Percentiles rank a stretch among this genome's conserved stretches.
Conservation (phyloP, 257 asterid genomes). For the Penstemon newberryi region DNA sequence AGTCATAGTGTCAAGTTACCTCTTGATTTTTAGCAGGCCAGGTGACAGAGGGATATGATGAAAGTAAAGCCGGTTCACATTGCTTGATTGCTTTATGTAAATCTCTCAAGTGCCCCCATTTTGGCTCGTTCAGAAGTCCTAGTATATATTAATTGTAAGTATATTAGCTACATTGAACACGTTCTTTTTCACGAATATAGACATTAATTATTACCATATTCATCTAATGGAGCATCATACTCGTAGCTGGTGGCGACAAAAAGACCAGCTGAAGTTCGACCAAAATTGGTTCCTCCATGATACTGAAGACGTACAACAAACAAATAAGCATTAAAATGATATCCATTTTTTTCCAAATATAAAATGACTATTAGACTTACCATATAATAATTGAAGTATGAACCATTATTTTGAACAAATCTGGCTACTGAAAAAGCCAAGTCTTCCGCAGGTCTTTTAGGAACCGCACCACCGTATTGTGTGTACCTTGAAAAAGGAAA, state of each 20-base stretch:
- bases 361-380: constrained; percentile 36
- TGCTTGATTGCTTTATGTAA: constrained; percentile 88
- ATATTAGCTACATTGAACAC: too few species aligned
- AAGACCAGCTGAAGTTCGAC: constrained; percentile 76
- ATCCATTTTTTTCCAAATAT: not conserved
- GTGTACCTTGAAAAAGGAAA: constrained; percentile 55
- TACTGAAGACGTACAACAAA: constrained; percentile 45
- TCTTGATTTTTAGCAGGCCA: constrained; percentile 86
- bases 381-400: constrained; percentile 93
- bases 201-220: constrained; percentile 57
- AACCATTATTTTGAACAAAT: constrained; percentile 84
- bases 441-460: constrained; percentile 84
- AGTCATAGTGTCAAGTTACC: constrained; percentile 48
- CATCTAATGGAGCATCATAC: constrained; percentile 90
- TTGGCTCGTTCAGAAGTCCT: constrained; percentile 80
- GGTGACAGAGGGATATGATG: constrained; percentile 76
- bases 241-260: constrained; percentile 87
- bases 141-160: constrained; percentile 9
- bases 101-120: constrained; percentile 73
- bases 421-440: constrained; percentile 87
- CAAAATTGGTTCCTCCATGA: constrained; percentile 93
- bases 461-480: constrained; percentile 71
- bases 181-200: too few species aligned
- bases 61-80: constrained; percentile 81
- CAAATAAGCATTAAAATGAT: not conserved